phyloP scores from a whole-genome alignment of 2,329 filamentous ascomycete species.

The Sclerotinia sclerotiorum region DNA sequence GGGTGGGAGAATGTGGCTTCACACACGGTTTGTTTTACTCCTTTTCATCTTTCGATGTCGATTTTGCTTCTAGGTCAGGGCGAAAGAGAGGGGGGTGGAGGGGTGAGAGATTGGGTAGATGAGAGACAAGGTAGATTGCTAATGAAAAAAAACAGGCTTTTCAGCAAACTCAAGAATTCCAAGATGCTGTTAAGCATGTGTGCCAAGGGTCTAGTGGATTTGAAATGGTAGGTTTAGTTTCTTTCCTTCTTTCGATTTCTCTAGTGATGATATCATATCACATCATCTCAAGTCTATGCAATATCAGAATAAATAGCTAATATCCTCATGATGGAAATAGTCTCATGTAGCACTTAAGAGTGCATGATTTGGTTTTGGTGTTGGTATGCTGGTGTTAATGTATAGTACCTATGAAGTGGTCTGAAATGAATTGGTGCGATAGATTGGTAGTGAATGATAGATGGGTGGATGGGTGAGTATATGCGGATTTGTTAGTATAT shows the following conservation, averaged over 20 bases:
- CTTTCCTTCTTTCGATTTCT: background rate
- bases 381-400: too few species aligned
- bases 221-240: constrained; percentile 7
- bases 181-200: constrained; percentile 26
- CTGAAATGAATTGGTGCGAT: too few species aligned
- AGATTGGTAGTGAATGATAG: too few species aligned
- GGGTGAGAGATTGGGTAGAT: background rate
- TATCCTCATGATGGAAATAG: too few species aligned
- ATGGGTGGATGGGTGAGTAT: too few species aligned
- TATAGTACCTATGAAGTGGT: too few species aligned
- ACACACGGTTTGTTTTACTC: constrained; percentile 26
- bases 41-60: background rate
- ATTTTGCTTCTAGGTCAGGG: background rate
- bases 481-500: too few species aligned
- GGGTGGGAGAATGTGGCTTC: constrained; percentile 34
- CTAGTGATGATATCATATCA: background rate
- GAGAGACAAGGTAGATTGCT: background rate
- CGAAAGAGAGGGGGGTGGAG: too few species aligned
- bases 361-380: too few species aligned
- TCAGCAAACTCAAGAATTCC: constrained; percentile 29
- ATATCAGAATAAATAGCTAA: too few species aligned
- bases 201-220: background rate
- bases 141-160: constrained; percentile 24
- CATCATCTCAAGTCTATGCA: too few species aligned
- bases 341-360: too few species aligned